Evolutionary conservation across 495 filamentous ascomycete genomes (phyloP), one percentile per base, ranked within the genome.

Genomic region (Hypoxylon fuscum): DNA sequence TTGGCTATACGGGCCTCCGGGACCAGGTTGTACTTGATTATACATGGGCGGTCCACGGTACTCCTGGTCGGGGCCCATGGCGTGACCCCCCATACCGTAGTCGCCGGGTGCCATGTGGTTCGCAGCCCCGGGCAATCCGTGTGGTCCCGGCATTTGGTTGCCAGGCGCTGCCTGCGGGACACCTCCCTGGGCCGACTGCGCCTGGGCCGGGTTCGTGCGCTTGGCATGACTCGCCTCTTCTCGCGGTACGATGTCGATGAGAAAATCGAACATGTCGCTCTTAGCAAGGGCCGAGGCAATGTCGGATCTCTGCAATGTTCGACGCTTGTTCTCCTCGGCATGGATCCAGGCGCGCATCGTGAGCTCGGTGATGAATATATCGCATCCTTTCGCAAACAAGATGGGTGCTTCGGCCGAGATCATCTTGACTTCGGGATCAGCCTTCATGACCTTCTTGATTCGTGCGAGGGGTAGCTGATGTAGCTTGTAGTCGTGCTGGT

Each of bases 311-410:
- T 98, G 95, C 29, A 98, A 82, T 1, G 95, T 98, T 10, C 95
- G 88, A 11, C 95, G 84, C 80, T 98, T 98, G 81, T 98, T 98
- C 74, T 98, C 95, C 71, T 98, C 95, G 3, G 95, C 95, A 68
- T 98, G 95, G 21, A 98, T 98, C 95, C 95, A 98, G n/a, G 95
- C 95, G 45, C 95, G 91, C 95, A 98, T 98, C 1, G 95, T 98
- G 41, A 98, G 81, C 75, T 98, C 95, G 2, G 95, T 98, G 70
- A 98, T 98, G 78, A 98, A 98, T 68, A 98, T 97, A 73, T 98
- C 95, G 77, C 95, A 98, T 35, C 96, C 95, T 79, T 98, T 98
- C 44, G 95, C 95, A 71, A 98, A 98, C 12, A 98, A 79, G 69
- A 98, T 98, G 10, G 95, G 95, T 5, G 95, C 95, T 77, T 98